These are phyloP conservation scores for Quercus glauca DNA, from an alignment of 306 rosid genomes.

Conservation along the genomic window DNA sequence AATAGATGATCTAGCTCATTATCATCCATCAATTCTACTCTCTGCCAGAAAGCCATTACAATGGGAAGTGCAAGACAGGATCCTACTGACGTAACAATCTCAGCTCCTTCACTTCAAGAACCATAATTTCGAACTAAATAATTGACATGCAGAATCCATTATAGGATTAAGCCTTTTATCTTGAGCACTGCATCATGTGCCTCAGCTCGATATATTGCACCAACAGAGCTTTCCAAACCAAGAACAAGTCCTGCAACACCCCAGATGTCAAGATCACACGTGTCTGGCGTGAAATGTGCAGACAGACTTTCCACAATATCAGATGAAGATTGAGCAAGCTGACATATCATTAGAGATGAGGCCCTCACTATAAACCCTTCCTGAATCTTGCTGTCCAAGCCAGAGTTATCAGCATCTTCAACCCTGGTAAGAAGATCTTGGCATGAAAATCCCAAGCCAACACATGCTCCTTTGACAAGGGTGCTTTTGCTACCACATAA, in stretches of 20 bases:
- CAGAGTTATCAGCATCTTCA: conserved; percentile 50
- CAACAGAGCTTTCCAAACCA: conserved; percentile 68
- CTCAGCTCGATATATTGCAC: conserved; percentile 74
- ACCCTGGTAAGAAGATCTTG: conserved; percentile 81
- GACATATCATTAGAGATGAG: conserved; percentile 44
- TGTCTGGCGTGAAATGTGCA: conserved; percentile 43
- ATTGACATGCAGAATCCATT: conserved; percentile 67
- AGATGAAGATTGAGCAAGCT: conserved; percentile 50
- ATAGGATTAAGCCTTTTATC: conserved; percentile 61
- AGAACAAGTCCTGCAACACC: conserved; percentile 94
- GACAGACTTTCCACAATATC: conserved; percentile 60
- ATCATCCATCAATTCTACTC: conserved; percentile 71
- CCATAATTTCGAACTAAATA: conserved; percentile 33
- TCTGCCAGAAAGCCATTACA: conserved; percentile 65
- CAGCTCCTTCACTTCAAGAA: conserved; percentile 34
- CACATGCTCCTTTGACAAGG: conserved; percentile 91
- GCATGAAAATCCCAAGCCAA: conserved; percentile 89
- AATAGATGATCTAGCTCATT: conserved; percentile 54
- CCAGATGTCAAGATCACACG: conserved; percentile 59
- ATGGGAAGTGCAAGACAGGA: conserved; percentile 86
- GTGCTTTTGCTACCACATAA: conserved; percentile 74
- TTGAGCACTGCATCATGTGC: conserved; percentile 60
- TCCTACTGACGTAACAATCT: conserved; percentile 64
- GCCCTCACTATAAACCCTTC: conserved; percentile 67
- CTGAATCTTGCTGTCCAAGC: conserved; percentile 37